A percentile compares a stretch with the other conserved stretches of the same genome.
phyloP scores from a whole-genome alignment of 2,329 filamentous ascomycete genomes.

The Ceratocystis alfenasii region DNA sequence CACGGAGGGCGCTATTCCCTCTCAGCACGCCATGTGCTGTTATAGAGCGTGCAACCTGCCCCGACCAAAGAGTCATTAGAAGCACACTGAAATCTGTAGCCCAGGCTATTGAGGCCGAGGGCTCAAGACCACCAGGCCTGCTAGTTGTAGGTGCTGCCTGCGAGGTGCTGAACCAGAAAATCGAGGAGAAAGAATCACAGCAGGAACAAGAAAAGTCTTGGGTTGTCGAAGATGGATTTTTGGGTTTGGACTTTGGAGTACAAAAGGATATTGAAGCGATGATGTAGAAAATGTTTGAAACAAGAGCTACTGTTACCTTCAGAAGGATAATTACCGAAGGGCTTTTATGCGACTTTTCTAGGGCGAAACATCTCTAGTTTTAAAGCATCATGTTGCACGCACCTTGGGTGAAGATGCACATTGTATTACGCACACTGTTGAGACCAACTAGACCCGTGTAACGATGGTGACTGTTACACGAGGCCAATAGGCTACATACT shows the following conservation, averaged over 20 bases:
- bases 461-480: too few relatives aligned
- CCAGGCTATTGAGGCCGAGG: constrained; percentile 75
- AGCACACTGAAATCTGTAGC: constrained; percentile 71
- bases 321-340: too few relatives aligned
- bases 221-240: constrained; percentile 80
- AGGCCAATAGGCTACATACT: too few relatives aligned
- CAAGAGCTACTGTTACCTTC: too few relatives aligned
- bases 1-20: constrained; percentile 49
- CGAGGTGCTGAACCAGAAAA: constrained; percentile 52
- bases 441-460: too few relatives aligned
- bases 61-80: constrained; percentile 84
- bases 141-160: constrained; percentile 78
- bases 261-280: constrained; percentile 18
- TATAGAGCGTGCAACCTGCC: constrained; percentile 83
- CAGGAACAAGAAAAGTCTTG: constrained; percentile 51
- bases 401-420: too few relatives aligned
- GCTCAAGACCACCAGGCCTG: constrained; percentile 76
- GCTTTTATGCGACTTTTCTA: too few relatives aligned
- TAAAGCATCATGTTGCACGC: too few relatives aligned
- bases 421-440: too few relatives aligned
- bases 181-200: not conserved
- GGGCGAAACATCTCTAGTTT: too few relatives aligned
- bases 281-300: not conserved
- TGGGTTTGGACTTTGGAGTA: constrained; percentile 48
- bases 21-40: constrained; percentile 75